phyloP scores from a whole-genome alignment of 1,284 basidiomycete genomes.

The Cutaneotrichosporon sp. region DNA sequence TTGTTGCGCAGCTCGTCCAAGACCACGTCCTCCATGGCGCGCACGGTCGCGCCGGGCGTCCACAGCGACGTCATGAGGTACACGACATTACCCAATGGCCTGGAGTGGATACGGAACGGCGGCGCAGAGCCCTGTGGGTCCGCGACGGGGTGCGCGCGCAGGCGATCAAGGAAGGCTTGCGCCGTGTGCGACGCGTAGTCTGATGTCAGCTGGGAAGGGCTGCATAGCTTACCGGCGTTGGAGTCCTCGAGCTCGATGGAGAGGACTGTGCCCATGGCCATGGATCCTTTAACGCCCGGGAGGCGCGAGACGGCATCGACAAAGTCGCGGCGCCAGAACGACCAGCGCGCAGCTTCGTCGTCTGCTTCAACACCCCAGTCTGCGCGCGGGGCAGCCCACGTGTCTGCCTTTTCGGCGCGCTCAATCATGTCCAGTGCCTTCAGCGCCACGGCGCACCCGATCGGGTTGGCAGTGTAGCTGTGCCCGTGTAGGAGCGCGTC shows the following conservation, averaged over 20 bases:
- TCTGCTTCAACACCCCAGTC: conserved; percentile 35
- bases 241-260: conserved; percentile 68
- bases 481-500: conserved; percentile 91
- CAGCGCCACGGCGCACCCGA: conserved; percentile 87
- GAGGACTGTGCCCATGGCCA: conserved; percentile 85
- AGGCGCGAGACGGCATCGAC: conserved; percentile 60
- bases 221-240: conserved; percentile 53
- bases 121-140: conserved; percentile 18
- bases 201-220: conserved; percentile 8
- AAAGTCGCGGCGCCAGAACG: conserved; percentile 77
- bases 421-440: conserved; percentile 65
- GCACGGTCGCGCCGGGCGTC: conserved; percentile 36
- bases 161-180: conserved; percentile 54
- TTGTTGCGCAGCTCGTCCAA: conserved; percentile 17
- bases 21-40: conserved; percentile 41
- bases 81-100: conserved; percentile 85
- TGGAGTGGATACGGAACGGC: conserved; percentile 71
- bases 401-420: conserved; percentile 52
- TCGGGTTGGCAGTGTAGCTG: conserved; percentile 85
- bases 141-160: conserved; percentile 23
- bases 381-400: conserved; percentile 60
- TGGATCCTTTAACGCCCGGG: conserved; percentile 62
- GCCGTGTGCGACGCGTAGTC: conserved; percentile 76
- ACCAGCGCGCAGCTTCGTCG: conserved; percentile 60
- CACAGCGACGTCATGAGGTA: conserved; percentile 88